phyloP scores from a whole-genome alignment of 1,139 yeast genomes.

The Eremothecium coryli region DNA sequence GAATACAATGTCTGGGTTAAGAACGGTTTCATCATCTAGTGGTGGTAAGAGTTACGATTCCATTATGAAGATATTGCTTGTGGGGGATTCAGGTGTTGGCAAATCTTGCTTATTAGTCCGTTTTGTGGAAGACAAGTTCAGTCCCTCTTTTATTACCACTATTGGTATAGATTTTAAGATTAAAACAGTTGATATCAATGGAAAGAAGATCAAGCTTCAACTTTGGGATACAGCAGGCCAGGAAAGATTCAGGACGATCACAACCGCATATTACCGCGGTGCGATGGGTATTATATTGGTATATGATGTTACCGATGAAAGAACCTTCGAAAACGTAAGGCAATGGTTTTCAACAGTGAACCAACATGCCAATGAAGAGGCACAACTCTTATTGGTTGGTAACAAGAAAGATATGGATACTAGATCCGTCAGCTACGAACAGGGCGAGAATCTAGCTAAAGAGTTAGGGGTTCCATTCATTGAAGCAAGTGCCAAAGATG shows the following conservation, averaged over 20 bases:
- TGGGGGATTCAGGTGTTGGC: conserved; percentile 97
- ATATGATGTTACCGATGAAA: conserved; percentile 91
- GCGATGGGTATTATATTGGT: conserved; percentile 97
- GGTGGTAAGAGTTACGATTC: conserved; percentile 71
- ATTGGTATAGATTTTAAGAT: conserved; percentile 97
- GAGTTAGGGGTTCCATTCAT: conserved; percentile 83
- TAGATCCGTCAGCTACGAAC: conserved; percentile 75
- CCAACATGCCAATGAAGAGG: conserved; percentile 94
- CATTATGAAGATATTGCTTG: conserved; percentile 85
- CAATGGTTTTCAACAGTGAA: conserved; percentile 93
- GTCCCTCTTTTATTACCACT: conserved; percentile 92
- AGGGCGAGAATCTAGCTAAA: conserved; percentile 83
- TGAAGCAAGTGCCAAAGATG: conserved; percentile 93
- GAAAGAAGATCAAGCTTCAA: conserved; percentile 86
- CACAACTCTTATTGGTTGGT: conserved; percentile 87
- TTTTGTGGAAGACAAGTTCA: conserved; percentile 94
- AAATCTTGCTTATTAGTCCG: conserved; percentile 89
- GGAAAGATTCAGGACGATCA: conserved; percentile 94
- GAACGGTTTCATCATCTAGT: conserved; percentile 24
- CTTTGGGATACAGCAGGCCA: conserved; percentile 99
- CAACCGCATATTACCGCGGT: conserved; percentile 96
- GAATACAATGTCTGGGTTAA: conserved; percentile 24
- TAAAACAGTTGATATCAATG: conserved; percentile 89
- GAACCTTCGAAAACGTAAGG: conserved; percentile 75
- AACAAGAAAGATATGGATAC: conserved; percentile 78